Percentiles rank a stretch among this genome's conserved stretches.
Conservation (phyloP, 495 filamentous ascomycete species). For the Parathielavia appendiculata region DNA sequence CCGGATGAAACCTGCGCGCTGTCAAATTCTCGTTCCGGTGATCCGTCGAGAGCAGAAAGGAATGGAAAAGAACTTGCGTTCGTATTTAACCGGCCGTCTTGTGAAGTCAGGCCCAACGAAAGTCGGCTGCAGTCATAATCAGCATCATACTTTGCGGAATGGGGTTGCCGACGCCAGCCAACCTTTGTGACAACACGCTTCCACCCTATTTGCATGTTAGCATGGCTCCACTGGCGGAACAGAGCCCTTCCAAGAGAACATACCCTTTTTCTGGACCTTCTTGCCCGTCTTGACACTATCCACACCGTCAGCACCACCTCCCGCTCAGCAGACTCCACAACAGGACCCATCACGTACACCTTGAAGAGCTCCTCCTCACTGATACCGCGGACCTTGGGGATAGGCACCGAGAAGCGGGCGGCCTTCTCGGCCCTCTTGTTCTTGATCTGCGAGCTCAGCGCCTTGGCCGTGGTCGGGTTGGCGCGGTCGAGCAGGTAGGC, state of each 20-base stretch:
- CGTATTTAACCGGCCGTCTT: conserved; percentile 84
- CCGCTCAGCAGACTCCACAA: not conserved
- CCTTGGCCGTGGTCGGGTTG: conserved; percentile 83
- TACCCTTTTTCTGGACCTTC: conserved; percentile 54
- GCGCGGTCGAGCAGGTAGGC: conserved; percentile 86
- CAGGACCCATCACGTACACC: conserved; percentile 44
- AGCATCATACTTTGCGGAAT: conserved; percentile 1
- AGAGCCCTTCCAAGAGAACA: not conserved
- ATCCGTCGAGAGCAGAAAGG: not conserved
- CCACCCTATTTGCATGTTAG: conserved; percentile 46
- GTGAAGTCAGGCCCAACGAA: conserved; percentile 88
- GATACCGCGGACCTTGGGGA: conserved; percentile 92
- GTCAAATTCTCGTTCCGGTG: not conserved
- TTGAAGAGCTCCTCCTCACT: conserved; percentile 98
- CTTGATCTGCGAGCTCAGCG: conserved; percentile 48
- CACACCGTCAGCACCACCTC: conserved; percentile 7
- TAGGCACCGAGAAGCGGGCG: conserved; percentile 88
- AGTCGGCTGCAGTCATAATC: conserved; percentile 32
- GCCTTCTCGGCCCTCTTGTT: conserved; percentile 73
- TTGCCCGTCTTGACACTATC: conserved; percentile 75
- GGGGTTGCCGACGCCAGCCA: not conserved
- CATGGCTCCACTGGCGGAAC: not conserved
- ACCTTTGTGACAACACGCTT: conserved; percentile 84
- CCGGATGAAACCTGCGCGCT: conserved; percentile 33
- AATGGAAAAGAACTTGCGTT: conserved; percentile 40